Conservation (phyloP, 768 basidiomycete genomes). For the Kwoniella dendrophila region DNA sequence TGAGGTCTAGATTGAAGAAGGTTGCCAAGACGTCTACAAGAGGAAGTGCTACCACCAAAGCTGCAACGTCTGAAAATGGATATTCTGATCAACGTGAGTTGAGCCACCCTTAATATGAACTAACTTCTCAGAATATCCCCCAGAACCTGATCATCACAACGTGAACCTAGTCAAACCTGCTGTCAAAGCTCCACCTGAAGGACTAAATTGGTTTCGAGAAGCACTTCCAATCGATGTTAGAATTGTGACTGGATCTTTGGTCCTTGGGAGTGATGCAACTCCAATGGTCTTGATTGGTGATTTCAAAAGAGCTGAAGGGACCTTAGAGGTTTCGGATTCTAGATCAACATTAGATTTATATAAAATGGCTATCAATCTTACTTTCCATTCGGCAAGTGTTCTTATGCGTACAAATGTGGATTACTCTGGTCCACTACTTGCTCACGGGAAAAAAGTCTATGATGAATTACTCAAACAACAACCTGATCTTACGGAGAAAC, state of each 20-base stretch:
- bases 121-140: slow-evolving; percentile 18
- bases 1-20: slow-evolving; percentile 18
- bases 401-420: slow-evolving; percentile 74
- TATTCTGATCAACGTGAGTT: slow-evolving; percentile 21
- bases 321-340: slow-evolving; percentile 74
- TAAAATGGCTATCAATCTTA: slow-evolving; percentile 75
- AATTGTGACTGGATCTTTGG: slow-evolving; percentile 75
- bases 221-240: slow-evolving; percentile 82
- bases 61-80: slow-evolving; percentile 16
- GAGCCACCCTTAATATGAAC: neutral
- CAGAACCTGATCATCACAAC: slow-evolving; percentile 10
- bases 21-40: slow-evolving; percentile 13
- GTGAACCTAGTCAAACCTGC: slow-evolving; percentile 25
- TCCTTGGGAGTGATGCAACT: slow-evolving; percentile 83
- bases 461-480: slow-evolving; percentile 61
- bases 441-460: slow-evolving; percentile 67
- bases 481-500: slow-evolving; percentile 39
- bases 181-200: slow-evolving; percentile 13
- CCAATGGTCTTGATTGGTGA: slow-evolving; percentile 78
- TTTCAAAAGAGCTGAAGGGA: slow-evolving; percentile 75
- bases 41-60: slow-evolving; percentile 11
- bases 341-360: slow-evolving; percentile 79
- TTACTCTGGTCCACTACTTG: slow-evolving; percentile 69
- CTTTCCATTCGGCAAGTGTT: slow-evolving; percentile 67
- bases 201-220: slow-evolving; percentile 64